Evolutionary conservation across 23 red algal genomes (phyloP).

Genomic region (Chondrus crispus): DNA sequence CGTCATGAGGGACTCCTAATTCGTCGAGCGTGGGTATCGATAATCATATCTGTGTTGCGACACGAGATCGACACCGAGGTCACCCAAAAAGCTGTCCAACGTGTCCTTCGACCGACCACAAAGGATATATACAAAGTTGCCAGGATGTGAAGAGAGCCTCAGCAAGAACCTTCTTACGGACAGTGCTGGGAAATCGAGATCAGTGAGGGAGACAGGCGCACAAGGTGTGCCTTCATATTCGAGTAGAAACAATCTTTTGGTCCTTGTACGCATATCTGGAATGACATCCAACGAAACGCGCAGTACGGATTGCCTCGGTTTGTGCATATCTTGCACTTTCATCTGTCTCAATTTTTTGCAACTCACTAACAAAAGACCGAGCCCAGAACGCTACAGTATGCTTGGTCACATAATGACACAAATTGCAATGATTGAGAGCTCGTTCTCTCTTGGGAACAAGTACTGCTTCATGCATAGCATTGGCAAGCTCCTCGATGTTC

Average conservation of each 20-base stretch:
- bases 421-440: slow-evolving; percentile 87
- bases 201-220: slow-evolving; percentile 47
- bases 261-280: slow-evolving; percentile 37
- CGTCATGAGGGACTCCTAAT: slow-evolving; percentile 61
- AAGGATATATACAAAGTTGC: slow-evolving; percentile 84
- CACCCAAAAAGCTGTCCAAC: slow-evolving; percentile 80
- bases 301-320: slow-evolving; percentile 49
- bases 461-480: slow-evolving; percentile 89
- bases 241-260: slow-evolving; percentile 68
- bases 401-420: slow-evolving; percentile 93
- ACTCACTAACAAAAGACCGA: slow-evolving; percentile 81
- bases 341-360: slow-evolving; percentile 71
- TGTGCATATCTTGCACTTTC: slow-evolving; percentile 38
- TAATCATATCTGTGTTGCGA: slow-evolving; percentile 87
- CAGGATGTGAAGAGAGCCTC: slow-evolving; percentile 59
- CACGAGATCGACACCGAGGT: slow-evolving; percentile 72
- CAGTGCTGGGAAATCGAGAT: slow-evolving; percentile 60
- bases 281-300: slow-evolving; percentile 63
- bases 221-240: slow-evolving; percentile 85
- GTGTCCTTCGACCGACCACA: slow-evolving; percentile 61
- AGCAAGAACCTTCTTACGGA: slow-evolving; percentile 62
- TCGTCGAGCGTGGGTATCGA: slow-evolving; percentile 45
- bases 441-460: slow-evolving; percentile 80
- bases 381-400: slow-evolving; percentile 93
- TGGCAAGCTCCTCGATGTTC: slow-evolving; percentile 90